Percentiles rank a stretch among this genome's conserved stretches.
These are phyloP conservation scores for Blepharisma japonicum DNA, from an alignment of 73 alveolate genomes.

Conservation along the genomic window DNA sequence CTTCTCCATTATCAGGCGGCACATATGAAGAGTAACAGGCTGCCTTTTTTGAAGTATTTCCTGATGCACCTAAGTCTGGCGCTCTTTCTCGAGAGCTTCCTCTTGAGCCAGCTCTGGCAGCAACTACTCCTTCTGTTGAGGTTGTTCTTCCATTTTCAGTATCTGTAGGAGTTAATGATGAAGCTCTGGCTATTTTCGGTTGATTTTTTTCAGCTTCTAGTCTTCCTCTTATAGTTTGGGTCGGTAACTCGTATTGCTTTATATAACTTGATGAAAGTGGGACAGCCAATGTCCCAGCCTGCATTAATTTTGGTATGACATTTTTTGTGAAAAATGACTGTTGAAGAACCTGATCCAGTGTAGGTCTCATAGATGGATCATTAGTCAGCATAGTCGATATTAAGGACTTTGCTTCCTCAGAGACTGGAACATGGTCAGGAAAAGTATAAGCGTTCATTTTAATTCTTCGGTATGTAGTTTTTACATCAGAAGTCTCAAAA, in stretches of 20 bases:
- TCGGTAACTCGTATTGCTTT: slow-evolving; percentile 56
- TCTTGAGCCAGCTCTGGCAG: no score
- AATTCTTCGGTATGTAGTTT: slow-evolving; percentile 72
- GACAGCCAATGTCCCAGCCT: slow-evolving; percentile 72
- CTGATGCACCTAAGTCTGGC: no score
- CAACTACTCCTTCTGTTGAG: no score
- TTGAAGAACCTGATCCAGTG: slow-evolving; percentile 59
- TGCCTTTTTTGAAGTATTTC: slow-evolving; percentile 25
- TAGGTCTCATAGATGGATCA: slow-evolving; percentile 74
- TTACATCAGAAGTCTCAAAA: slow-evolving; percentile 80
- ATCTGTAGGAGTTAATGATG: no score
- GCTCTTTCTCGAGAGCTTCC: no score
- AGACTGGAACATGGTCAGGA: slow-evolving; percentile 69
- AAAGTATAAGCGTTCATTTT: slow-evolving; percentile 64
- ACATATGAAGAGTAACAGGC: no score
- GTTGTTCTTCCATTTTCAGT: no score
- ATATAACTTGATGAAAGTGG: slow-evolving; percentile 65
- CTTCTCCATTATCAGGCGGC: no score
- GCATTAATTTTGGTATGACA: slow-evolving; percentile 71
- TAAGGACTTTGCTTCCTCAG: slow-evolving; percentile 60
- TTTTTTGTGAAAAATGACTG: slow-evolving; percentile 71
- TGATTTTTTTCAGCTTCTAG: no score
- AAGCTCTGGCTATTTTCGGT: no score
- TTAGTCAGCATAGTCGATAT: slow-evolving; percentile 57
- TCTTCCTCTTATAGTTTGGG: no score